Conservation (phyloP, 2,329 filamentous ascomycete genomes). For the Colletotrichum siamense region DNA sequence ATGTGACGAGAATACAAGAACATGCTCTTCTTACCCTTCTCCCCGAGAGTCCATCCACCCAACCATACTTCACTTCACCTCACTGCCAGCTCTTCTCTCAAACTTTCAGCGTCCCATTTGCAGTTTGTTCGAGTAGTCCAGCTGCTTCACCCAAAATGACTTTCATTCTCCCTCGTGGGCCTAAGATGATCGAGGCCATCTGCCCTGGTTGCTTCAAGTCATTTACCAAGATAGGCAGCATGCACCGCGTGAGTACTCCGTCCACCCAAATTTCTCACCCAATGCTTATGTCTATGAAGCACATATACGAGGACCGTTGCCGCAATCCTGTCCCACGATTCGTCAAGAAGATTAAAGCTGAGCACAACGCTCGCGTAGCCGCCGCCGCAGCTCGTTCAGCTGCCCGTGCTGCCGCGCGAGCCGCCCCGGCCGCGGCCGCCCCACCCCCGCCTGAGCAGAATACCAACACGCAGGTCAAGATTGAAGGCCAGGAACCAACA, state of each 20-base stretch:
- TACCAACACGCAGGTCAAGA: background rate
- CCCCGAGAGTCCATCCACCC: background rate
- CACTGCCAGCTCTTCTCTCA: background rate
- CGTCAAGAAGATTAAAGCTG: background rate
- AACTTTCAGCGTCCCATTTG: background rate
- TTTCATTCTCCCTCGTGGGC: background rate
- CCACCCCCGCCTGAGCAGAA: background rate
- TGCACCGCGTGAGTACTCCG: background rate
- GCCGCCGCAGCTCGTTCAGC: constrained; percentile 1
- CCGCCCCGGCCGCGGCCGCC: background rate
- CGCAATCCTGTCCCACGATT: background rate
- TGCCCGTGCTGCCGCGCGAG: background rate
- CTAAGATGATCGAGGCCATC: constrained; percentile 6
- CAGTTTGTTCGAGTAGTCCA: background rate
- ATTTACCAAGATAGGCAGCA: constrained; percentile 8
- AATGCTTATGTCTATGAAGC: background rate
- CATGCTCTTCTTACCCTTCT: background rate
- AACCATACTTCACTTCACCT: background rate
- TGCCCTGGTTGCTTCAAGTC: constrained; percentile 7
- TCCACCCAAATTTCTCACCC: no score
- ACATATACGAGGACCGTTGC: constrained; percentile 7
- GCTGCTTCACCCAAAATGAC: background rate
- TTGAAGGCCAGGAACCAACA: background rate
- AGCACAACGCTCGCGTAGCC: constrained; percentile 1
- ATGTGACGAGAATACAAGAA: background rate